phyloP scores from a whole-genome alignment of 495 filamentous ascomycete genomes.

The Xylaria venustula region DNA sequence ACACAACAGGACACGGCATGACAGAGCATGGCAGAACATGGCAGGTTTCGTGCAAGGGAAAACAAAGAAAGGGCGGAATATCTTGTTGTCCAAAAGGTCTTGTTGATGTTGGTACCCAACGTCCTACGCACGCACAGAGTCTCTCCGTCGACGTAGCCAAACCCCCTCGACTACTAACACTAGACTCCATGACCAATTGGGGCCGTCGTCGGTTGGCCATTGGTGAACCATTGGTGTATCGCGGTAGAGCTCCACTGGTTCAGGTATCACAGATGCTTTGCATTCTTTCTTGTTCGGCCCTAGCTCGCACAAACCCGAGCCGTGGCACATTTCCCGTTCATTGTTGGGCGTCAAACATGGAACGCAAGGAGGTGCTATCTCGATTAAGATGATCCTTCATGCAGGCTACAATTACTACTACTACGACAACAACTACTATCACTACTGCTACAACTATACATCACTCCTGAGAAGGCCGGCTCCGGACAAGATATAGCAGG shows the following conservation, averaged over 20 bases:
- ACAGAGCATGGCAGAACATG: too few relatives aligned
- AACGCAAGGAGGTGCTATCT: constrained; percentile 1
- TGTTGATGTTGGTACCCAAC: constrained; percentile 15
- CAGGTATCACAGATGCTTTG: constrained; percentile 13
- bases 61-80: not conserved
- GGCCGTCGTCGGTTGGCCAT: not conserved
- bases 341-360: constrained; percentile 16
- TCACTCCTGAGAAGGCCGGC: too few relatives aligned
- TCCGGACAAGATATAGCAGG: not conserved
- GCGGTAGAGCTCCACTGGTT: not conserved
- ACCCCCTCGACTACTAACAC: not conserved
- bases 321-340: not conserved
- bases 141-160: too few relatives aligned
- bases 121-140: not conserved
- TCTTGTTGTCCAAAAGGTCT: not conserved
- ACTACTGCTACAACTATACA: too few relatives aligned
- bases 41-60: not conserved
- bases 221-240: not conserved
- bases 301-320: not conserved
- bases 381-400: not conserved
- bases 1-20: not conserved
- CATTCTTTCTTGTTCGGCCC: constrained; percentile 7
- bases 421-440: too few relatives aligned
- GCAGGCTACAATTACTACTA: constrained; percentile 9
- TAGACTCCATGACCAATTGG: not conserved